These are phyloP conservation scores for Trypanosoma mega DNA, from an alignment of 208 protist species.

Conservation along the genomic window DNA sequence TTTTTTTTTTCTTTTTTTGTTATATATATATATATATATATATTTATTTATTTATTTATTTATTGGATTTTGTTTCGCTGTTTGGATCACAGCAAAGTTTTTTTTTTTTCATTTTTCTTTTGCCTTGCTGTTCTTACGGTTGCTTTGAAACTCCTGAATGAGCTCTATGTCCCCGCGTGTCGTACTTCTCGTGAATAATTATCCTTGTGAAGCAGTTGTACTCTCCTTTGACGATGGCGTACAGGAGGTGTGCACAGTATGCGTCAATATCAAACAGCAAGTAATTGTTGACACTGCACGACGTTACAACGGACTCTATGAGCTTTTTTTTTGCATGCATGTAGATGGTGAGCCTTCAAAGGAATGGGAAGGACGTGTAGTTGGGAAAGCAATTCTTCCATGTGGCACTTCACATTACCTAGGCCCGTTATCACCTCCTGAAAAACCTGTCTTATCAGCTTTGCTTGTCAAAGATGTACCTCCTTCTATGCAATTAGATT, in stretches of 20 bases:
- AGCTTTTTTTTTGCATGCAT: slow-evolving; percentile 15
- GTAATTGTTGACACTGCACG: slow-evolving; percentile 5
- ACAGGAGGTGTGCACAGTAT: background rate
- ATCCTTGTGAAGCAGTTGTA: background rate
- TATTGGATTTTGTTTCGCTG: background rate
- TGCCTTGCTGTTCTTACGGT: background rate
- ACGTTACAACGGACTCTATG: slow-evolving; percentile 25
- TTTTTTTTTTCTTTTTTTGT: background rate
- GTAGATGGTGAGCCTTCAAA: slow-evolving; percentile 6
- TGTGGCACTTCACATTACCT: slow-evolving; percentile 31
- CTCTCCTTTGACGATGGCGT: background rate
- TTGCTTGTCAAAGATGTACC: slow-evolving; percentile 44
- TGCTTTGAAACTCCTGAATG: background rate
- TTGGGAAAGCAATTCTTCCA: slow-evolving; percentile 15
- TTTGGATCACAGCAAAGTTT: background rate
- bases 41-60: background rate
- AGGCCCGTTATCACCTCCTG: slow-evolving; percentile 22
- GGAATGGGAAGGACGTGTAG: slow-evolving; percentile 3
- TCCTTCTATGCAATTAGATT: slow-evolving; percentile 23
- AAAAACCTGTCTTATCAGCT: slow-evolving; percentile 31
- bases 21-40: slow-evolving; percentile 8
- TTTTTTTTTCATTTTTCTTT: slow-evolving; percentile 23
- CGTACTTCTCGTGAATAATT: slow-evolving; percentile 11
- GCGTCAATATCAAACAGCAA: background rate
- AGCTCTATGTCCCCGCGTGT: background rate